Conservation (phyloP, 163 green algal genomes). For the Coccomyxa subellipsoidea region DNA sequence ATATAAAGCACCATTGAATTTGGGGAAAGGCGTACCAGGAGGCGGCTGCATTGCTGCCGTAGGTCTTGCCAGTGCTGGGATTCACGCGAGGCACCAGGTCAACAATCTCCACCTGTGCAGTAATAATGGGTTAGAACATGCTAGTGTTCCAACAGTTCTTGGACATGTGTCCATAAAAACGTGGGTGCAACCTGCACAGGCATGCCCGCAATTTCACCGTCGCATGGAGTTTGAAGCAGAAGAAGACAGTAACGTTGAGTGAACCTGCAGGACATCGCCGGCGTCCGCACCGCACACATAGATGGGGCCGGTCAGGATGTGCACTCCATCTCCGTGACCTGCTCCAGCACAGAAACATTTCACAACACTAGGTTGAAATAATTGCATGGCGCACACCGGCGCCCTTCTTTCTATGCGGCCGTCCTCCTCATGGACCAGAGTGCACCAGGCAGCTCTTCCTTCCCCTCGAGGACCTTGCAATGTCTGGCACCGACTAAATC, state of each 20-base stretch:
- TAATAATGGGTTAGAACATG: too few relatives aligned
- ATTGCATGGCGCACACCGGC: too few relatives aligned
- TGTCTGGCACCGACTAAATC: too few relatives aligned
- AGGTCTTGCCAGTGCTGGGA: constrained; percentile 57
- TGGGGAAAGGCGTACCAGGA: constrained; percentile 38
- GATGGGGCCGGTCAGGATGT: constrained; percentile 61
- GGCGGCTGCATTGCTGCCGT: constrained; percentile 55
- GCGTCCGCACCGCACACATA: constrained; percentile 57
- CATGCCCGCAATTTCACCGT: neutral
- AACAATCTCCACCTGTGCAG: constrained; percentile 55
- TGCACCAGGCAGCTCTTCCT: too few relatives aligned
- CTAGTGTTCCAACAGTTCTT: too few relatives aligned
- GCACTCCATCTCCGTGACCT: constrained; percentile 44
- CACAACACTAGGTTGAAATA: too few relatives aligned
- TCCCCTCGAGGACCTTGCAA: too few relatives aligned
- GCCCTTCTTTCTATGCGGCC: too few relatives aligned
- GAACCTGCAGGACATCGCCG: constrained; percentile 56
- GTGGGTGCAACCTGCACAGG: too few relatives aligned
- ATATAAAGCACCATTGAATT: too few relatives aligned
- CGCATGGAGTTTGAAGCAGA: neutral
- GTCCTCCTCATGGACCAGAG: too few relatives aligned
- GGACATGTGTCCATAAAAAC: too few relatives aligned
- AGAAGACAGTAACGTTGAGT: neutral
- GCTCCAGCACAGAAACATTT: neutral
- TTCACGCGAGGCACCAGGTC: constrained; percentile 51